Evolutionary conservation across 192 early-diverging fungal genomes (phyloP).

Genomic region (Lobosporangium transversale): DNA sequence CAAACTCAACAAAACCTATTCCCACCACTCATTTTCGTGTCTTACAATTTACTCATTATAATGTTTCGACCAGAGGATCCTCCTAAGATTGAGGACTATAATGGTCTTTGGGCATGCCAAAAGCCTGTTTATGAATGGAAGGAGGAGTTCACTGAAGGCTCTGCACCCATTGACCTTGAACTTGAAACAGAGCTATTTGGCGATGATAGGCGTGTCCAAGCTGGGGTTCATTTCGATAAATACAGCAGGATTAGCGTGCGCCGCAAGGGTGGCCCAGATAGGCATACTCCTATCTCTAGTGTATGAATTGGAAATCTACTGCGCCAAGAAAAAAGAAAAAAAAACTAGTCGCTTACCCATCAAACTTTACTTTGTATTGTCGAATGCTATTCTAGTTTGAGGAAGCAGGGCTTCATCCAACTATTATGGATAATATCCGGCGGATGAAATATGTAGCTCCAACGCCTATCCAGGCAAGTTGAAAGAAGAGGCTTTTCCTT

Average conservation of each 20-base stretch:
- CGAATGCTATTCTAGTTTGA: constrained; percentile 70
- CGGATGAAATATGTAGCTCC: constrained; percentile 72
- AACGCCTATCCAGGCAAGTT: constrained; percentile 77
- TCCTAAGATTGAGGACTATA: background rate
- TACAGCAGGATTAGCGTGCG: constrained; percentile 79
- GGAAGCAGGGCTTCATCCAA: constrained; percentile 69
- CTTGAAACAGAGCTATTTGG: constrained; percentile 73
- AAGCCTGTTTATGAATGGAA: constrained; percentile 64
- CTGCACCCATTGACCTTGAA: constrained; percentile 65
- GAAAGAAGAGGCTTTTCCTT: no score
- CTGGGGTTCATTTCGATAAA: constrained; percentile 78
- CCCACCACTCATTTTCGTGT: no score
- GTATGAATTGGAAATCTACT: constrained; percentile 22
- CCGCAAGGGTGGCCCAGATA: constrained; percentile 65
- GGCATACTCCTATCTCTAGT: constrained; percentile 59
- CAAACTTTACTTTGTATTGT: background rate
- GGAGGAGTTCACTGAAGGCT: constrained; percentile 63
- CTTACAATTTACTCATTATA: no score
- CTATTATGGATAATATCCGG: constrained; percentile 73
- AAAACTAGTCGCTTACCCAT: background rate
- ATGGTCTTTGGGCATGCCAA: constrained; percentile 54
- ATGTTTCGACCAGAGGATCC: no score
- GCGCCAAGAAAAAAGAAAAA: background rate
- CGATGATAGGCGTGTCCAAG: constrained; percentile 61
- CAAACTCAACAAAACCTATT: no score